Conservation (phyloP, 192 early-diverging fungal genomes). For the Dimargaris xerosporica region DNA sequence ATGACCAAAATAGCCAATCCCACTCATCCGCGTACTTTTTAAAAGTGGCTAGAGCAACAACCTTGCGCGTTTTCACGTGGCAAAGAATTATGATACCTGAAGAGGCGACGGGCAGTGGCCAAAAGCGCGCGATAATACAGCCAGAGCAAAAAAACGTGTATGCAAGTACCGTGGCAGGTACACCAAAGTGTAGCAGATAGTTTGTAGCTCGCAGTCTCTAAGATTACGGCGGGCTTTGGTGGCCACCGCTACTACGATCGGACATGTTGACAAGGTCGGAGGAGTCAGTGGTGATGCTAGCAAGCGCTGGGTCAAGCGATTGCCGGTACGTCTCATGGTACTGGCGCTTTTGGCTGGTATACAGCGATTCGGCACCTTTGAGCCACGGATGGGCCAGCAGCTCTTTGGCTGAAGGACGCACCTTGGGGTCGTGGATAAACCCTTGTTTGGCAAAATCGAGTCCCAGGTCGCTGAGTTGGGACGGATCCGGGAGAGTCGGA, state of each 20-base stretch:
- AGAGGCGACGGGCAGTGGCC: too few relatives aligned
- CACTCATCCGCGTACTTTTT: too few relatives aligned
- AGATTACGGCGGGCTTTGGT: background rate
- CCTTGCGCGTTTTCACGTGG: too few relatives aligned
- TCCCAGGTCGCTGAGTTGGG: constrained; percentile 44
- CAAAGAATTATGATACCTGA: too few relatives aligned
- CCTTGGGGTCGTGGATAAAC: constrained; percentile 50
- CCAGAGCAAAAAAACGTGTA: too few relatives aligned
- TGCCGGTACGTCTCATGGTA: too few relatives aligned
- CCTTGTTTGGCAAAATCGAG: constrained; percentile 65
- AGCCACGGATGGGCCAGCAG: constrained; percentile 64
- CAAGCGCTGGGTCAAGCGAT: too few relatives aligned
- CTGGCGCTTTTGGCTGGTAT: constrained; percentile 15
- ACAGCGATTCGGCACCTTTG: constrained; percentile 18
- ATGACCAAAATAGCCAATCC: too few relatives aligned
- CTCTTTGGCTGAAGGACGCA: constrained; percentile 60
- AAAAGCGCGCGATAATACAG: too few relatives aligned
- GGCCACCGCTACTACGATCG: background rate
- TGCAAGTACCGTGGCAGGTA: background rate
- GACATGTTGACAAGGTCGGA: background rate
- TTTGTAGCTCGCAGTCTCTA: background rate
- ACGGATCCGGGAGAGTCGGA: constrained; percentile 58
- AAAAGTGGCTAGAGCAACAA: too few relatives aligned
- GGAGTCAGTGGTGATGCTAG: background rate
- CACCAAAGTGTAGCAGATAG: background rate